Conservation (phyloP, 2,329 filamentous ascomycete genomes). For the Neocatenulostroma microsporum region DNA sequence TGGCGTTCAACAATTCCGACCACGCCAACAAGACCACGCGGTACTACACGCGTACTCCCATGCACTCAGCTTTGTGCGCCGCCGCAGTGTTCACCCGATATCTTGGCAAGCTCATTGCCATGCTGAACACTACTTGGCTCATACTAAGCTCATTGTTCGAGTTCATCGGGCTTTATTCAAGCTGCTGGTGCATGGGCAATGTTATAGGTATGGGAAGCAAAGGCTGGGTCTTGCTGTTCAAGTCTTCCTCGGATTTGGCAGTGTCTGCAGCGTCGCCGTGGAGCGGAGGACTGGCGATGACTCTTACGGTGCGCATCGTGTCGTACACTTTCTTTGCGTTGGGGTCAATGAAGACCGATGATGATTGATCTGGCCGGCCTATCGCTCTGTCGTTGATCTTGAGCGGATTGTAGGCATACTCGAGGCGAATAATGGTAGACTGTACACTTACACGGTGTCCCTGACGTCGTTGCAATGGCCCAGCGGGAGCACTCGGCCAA, state of each 20-base stretch:
- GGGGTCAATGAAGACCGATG: neutral
- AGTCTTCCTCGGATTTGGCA: conserved; percentile 2
- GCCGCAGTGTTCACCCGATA: conserved; percentile 13
- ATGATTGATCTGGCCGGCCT: too few relatives aligned
- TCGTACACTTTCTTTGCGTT: conserved; percentile 1
- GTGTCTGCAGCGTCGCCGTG: neutral
- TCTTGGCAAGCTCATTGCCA: conserved; percentile 18
- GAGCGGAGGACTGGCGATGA: conserved; percentile 4
- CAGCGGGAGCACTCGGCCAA: too few relatives aligned
- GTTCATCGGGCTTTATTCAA: conserved; percentile 17
- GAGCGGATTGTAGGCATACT: too few relatives aligned
- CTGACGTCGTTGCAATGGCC: too few relatives aligned
- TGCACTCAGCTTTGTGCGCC: conserved; percentile 11
- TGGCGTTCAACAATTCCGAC: conserved; percentile 4
- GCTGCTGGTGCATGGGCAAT: conserved; percentile 19
- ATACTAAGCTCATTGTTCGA: conserved; percentile 16
- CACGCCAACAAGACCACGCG: conserved; percentile 5
- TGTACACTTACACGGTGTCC: too few relatives aligned
- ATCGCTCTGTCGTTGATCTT: too few relatives aligned
- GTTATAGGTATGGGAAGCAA: conserved; percentile 6
- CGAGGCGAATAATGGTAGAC: too few relatives aligned
- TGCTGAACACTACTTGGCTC: conserved; percentile 19
- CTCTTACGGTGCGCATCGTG: conserved; percentile 1
- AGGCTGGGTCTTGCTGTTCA: conserved; percentile 20
- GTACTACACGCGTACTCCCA: conserved; percentile 7